Percentiles rank a stretch among this genome's conserved stretches.
These are phyloP conservation scores for Phytophthora idaei DNA, from an alignment of 352 stramenopile species.

Conservation along the genomic window DNA sequence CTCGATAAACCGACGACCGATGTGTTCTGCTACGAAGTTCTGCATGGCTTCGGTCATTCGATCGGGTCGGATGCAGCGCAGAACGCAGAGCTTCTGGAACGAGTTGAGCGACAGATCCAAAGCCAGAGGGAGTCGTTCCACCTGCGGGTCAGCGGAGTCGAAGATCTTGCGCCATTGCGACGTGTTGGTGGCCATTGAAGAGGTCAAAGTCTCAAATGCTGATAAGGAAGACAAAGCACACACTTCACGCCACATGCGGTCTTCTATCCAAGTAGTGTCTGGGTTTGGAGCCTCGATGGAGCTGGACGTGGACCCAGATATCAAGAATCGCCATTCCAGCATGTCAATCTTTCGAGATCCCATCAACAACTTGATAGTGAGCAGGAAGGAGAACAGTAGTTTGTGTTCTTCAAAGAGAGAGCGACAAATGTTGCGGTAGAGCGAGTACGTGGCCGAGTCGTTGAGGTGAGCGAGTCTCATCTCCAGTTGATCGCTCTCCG, in stretches of 20 bases:
- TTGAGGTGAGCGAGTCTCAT: conserved; percentile 87
- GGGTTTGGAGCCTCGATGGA: conserved; percentile 82
- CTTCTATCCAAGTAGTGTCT: conserved; percentile 67
- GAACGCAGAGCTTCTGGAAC: conserved; percentile 85
- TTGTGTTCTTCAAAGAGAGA: conserved; percentile 96
- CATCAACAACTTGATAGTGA: conserved; percentile 89
- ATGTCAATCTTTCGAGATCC: conserved; percentile 80
- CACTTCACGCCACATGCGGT: conserved; percentile 79
- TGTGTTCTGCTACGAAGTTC: conserved; percentile 86
- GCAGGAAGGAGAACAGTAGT: conserved; percentile 93
- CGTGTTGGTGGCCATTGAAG: conserved; percentile 58
- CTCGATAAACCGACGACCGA: conserved; percentile 92
- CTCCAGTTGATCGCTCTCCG: conserved; percentile 86
- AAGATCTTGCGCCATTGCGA: conserved; percentile 74
- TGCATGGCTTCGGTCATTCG: conserved; percentile 91
- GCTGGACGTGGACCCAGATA: conserved; percentile 80
- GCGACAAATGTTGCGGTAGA: conserved; percentile 94
- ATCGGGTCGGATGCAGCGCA: conserved; percentile 81
- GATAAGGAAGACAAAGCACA: conserved; percentile 72
- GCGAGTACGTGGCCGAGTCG: conserved; percentile 92
- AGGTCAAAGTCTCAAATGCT: conserved; percentile 61
- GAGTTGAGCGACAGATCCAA: conserved; percentile 69
- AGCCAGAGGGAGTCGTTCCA: conserved; percentile 66
- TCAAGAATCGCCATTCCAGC: conserved; percentile 94
- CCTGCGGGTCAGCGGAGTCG: conserved; percentile 82